phyloP scores from a whole-genome alignment of 345 rosid genomes.

The Hevea brasiliensis region DNA sequence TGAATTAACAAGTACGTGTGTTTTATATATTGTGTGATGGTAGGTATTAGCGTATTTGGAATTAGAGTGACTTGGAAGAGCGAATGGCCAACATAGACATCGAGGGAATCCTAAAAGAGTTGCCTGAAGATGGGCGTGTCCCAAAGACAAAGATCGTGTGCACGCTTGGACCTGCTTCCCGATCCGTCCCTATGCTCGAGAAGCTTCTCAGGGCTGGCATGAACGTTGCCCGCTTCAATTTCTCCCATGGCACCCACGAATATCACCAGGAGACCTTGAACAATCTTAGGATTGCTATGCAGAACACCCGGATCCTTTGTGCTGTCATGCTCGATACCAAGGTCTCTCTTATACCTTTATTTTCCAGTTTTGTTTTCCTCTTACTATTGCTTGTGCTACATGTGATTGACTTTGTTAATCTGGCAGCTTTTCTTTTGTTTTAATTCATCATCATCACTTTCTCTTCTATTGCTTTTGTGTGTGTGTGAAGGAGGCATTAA shows the following conservation, averaged over 20 bases:
- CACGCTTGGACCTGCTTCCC: constrained; percentile 92
- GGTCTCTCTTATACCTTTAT: constrained; percentile 8
- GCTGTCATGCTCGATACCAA: constrained; percentile 42
- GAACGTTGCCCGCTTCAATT: constrained; percentile 97
- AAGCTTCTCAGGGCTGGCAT: constrained; percentile 90
- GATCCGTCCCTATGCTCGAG: constrained; percentile 76
- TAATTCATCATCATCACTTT: no score
- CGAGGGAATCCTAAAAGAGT: constrained; percentile 68
- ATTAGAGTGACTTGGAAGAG: neutral
- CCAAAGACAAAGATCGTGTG: constrained; percentile 91
- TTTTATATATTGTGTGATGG: neutral
- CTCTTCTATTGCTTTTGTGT: no score
- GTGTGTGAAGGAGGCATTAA: no score
- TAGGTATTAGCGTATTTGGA: neutral
- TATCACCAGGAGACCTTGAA: constrained; percentile 85
- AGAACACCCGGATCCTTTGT: constrained; percentile 26
- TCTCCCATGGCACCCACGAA: constrained; percentile 95
- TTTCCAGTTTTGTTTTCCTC: neutral
- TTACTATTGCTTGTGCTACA: neutral
- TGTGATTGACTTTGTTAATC: neutral
- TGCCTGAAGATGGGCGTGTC: constrained; percentile 53
- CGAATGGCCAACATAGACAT: constrained; percentile 89
- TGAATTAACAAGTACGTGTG: neutral
- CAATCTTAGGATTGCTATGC: constrained; percentile 55
- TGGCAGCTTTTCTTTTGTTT: neutral